Percentiles rank a stretch among this genome's conserved stretches.
These are phyloP conservation scores for Parietaria judaica DNA, from an alignment of 306 rosid genomes.

Conservation along the genomic window DNA sequence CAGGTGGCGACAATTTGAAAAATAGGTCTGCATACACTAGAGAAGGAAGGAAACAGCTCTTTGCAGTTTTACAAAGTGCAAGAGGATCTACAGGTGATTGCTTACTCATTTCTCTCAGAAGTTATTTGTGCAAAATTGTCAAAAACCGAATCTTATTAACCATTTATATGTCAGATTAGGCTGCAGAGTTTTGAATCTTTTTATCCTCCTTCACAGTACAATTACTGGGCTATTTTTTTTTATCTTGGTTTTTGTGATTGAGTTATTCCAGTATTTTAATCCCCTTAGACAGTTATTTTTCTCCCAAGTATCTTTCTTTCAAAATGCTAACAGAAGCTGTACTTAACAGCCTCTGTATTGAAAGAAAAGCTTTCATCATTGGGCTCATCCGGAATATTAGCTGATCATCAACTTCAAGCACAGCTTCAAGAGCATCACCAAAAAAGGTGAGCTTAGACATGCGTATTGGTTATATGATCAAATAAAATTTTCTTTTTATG, in stretches of 20 bases:
- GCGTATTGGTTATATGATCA: not conserved
- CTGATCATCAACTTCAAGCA: constrained; percentile 98
- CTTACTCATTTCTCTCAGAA: too few relatives aligned
- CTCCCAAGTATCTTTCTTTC: constrained; percentile 6
- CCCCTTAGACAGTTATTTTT: constrained; percentile 6
- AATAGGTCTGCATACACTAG: constrained; percentile 55
- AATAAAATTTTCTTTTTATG: not conserved
- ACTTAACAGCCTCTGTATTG: constrained; percentile 77
- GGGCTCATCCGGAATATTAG: constrained; percentile 96
- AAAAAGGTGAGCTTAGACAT: constrained; percentile 55
- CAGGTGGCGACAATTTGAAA: constrained; percentile 65
- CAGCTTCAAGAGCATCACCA: constrained; percentile 88
- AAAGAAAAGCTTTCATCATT: constrained; percentile 81
- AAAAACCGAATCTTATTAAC: too few relatives aligned
- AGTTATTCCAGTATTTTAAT: constrained; percentile 4
- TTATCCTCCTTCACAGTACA: too few relatives aligned
- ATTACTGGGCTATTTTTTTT: too few relatives aligned
- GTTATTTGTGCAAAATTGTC: too few relatives aligned
- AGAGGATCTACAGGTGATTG: constrained; percentile 87
- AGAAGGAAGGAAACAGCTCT: constrained; percentile 92
- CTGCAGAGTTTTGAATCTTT: too few relatives aligned
- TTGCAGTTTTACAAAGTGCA: constrained; percentile 94
- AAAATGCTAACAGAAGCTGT: constrained; percentile 29
- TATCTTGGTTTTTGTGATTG: not conserved
- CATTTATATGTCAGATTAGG: too few relatives aligned